phyloP scores from a whole-genome alignment of 2,329 filamentous ascomycete genomes.

The Botrytis fragariae region DNA sequence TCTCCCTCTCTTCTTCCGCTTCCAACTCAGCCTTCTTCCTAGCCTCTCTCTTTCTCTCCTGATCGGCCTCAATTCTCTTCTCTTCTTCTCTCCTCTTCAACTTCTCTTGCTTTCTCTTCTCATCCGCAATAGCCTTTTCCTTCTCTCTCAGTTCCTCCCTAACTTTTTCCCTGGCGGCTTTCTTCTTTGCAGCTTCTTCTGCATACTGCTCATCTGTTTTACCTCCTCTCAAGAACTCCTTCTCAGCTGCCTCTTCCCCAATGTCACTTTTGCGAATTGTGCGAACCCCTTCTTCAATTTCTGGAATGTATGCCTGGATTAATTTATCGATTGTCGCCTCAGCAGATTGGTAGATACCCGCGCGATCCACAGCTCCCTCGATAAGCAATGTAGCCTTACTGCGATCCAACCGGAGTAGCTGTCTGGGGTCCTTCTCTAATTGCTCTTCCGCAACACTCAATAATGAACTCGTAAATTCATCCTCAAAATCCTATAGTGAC shows the following conservation, averaged over 20 bases:
- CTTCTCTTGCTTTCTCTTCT: conserved; percentile 56
- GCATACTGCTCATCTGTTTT: conserved; percentile 75
- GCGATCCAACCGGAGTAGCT: conserved; percentile 70
- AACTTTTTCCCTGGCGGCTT: conserved; percentile 59
- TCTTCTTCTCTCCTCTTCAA: conserved; percentile 50
- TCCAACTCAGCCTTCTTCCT: conserved; percentile 34
- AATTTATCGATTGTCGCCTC: conserved; percentile 65
- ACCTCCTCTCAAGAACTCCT: conserved; percentile 62
- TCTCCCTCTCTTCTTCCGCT: conserved; percentile 29
- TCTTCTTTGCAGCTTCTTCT: conserved; percentile 60
- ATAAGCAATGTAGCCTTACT: conserved; percentile 72
- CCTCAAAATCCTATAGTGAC: conserved; percentile 61
- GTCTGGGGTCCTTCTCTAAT: conserved; percentile 69
- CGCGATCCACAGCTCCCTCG: conserved; percentile 74
- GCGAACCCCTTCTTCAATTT: conserved; percentile 68
- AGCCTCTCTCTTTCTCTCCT: conserved; percentile 43
- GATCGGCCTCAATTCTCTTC: conserved; percentile 46
- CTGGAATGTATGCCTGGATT: conserved; percentile 59
- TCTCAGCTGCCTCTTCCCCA: conserved; percentile 64
- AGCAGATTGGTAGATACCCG: conserved; percentile 70
- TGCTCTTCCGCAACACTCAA: conserved; percentile 70
- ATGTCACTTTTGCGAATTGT: conserved; percentile 66
- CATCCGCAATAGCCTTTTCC: conserved; percentile 57
- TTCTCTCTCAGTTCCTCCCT: conserved; percentile 59
- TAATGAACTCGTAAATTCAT: conserved; percentile 62